phyloP scores from a whole-genome alignment of 306 rosid genomes.

The Medicago lupulina region DNA sequence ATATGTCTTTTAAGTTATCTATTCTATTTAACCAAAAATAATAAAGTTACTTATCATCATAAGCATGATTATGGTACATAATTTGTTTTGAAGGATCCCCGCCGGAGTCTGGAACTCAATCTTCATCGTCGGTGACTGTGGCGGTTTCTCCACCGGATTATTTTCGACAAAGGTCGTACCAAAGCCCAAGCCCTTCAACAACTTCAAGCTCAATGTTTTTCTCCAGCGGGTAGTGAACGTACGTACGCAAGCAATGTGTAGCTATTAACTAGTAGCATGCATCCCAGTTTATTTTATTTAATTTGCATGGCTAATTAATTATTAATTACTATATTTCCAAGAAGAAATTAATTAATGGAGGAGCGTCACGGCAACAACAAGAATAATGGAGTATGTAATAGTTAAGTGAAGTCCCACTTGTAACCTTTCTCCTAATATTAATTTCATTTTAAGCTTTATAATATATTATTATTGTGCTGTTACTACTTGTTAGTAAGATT shows the following conservation, averaged over 20 bases:
- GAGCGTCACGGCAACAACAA: slow-evolving; percentile 31
- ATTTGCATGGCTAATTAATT: slow-evolving; percentile 47
- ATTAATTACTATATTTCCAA: slow-evolving; percentile 17
- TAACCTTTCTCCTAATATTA: slow-evolving; percentile 36
- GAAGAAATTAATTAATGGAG: slow-evolving; percentile 45
- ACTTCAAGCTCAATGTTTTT: slow-evolving; percentile 74
- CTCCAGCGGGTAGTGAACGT: slow-evolving; percentile 58
- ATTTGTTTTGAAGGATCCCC: slow-evolving; percentile 58
- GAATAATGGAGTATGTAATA: background rate
- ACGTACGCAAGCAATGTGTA: background rate
- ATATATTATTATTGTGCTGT: too few species aligned
- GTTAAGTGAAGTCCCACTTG: slow-evolving; percentile 11
- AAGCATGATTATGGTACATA: background rate
- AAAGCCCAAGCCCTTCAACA: slow-evolving; percentile 57
- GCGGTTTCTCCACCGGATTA: slow-evolving; percentile 85
- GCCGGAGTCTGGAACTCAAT: slow-evolving; percentile 69
- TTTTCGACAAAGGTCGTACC: slow-evolving; percentile 70
- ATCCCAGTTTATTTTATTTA: slow-evolving; percentile 4
- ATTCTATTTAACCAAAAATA: background rate
- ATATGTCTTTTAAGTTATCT: background rate
- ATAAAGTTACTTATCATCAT: too few species aligned
- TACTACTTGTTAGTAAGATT: too few species aligned
- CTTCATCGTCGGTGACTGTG: slow-evolving; percentile 77
- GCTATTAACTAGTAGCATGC: slow-evolving; percentile 37
- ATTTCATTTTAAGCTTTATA: background rate